Conservation (phyloP, 768 basidiomycete species). For the Amanita subjunquillea region DNA sequence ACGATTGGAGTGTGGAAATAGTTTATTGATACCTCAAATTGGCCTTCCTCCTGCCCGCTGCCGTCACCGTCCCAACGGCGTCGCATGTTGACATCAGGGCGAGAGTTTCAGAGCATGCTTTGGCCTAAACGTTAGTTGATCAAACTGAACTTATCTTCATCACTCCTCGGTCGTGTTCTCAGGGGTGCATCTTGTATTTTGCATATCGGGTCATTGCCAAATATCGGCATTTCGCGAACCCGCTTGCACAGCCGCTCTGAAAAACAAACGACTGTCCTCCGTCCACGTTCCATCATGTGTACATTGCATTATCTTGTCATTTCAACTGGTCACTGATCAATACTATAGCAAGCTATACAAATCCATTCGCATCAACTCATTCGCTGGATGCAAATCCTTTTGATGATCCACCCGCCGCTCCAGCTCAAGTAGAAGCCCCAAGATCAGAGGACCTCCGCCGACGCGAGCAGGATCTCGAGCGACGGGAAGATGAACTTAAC, state of each 20-base stretch:
- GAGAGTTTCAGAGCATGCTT: constrained; percentile 1
- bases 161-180: not conserved
- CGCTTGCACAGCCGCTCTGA: not conserved
- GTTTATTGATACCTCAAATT: constrained; percentile 1
- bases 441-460: constrained; percentile 58
- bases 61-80: not conserved
- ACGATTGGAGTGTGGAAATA: not conserved
- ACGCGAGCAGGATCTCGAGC: constrained; percentile 74
- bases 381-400: constrained; percentile 86
- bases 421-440: constrained; percentile 23
- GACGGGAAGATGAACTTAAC: constrained; percentile 66
- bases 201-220: constrained; percentile 5
- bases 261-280: not conserved
- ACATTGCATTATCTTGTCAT: constrained; percentile 8
- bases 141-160: not conserved
- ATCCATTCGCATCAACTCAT: constrained; percentile 79
- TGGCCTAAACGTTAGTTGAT: constrained; percentile 2
- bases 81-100: constrained; percentile 2
- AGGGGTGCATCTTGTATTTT: constrained; percentile 3
- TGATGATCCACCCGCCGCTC: constrained; percentile 59
- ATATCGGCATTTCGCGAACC: constrained; percentile 14
- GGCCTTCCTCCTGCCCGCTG: not conserved
- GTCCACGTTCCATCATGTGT: constrained; percentile 21
- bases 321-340: not conserved
- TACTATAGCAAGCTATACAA: constrained; percentile 38